Evolutionary conservation across 2,329 filamentous ascomycete species (phyloP).

Genomic region (Talaromyces sp.): DNA sequence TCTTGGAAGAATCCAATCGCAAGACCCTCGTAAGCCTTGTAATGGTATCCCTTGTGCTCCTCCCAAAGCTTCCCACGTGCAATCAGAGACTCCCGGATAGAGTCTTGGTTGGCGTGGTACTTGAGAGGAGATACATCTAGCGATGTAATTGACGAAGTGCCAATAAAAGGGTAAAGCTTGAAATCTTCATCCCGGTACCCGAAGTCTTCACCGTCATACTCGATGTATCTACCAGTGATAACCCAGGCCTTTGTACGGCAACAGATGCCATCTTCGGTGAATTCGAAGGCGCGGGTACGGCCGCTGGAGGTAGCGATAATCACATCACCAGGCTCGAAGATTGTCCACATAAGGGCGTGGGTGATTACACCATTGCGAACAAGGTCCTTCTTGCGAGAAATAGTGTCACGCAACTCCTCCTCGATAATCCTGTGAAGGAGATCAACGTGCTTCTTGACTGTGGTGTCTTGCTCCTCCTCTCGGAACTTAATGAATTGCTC

Average conservation of each 20-base stretch:
- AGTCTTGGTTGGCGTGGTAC: conserved; percentile 46
- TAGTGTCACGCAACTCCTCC: conserved; percentile 55
- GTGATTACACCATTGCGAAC: conserved; percentile 57
- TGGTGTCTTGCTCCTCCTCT: conserved; percentile 47
- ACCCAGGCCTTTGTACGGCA: conserved; percentile 10
- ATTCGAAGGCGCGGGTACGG: conserved; percentile 13
- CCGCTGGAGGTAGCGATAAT: conserved; percentile 12
- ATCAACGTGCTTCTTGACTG: conserved; percentile 51
- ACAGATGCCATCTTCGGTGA: neutral
- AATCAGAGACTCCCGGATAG: conserved; percentile 44
- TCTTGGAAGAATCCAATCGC: conserved; percentile 34
- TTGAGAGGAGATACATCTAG: conserved; percentile 50
- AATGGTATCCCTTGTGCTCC: conserved; percentile 52
- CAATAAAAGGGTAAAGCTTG: conserved; percentile 14
- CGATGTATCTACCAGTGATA: conserved; percentile 15
- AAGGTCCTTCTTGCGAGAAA: conserved; percentile 56
- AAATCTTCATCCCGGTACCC: conserved; percentile 12
- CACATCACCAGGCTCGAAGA: conserved; percentile 39
- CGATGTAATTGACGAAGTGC: conserved; percentile 47
- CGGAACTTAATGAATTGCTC: conserved; percentile 48
- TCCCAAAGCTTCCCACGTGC: conserved; percentile 53
- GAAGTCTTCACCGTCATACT: conserved; percentile 24
- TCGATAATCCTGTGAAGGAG: conserved; percentile 54
- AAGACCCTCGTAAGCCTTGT: conserved; percentile 54
- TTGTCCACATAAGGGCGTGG: conserved; percentile 49